Evolutionary conservation across 116 monocot species (phyloP).

Genomic region (Trichopus zeylanicus): DNA sequence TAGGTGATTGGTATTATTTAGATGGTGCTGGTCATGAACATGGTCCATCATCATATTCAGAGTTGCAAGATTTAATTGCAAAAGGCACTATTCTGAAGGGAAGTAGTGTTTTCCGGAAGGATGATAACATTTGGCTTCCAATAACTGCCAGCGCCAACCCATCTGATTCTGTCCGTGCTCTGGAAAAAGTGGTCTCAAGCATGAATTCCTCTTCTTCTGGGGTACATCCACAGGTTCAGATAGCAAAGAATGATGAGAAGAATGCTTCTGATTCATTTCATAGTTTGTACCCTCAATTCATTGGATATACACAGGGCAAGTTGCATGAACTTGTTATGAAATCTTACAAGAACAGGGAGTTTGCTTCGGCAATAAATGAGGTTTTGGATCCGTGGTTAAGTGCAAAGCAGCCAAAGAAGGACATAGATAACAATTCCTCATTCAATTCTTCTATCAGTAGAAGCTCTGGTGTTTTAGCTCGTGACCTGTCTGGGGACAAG

Average conservation of each 20-base stretch:
- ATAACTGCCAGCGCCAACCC: conserved; percentile 18
- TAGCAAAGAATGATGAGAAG: background rate
- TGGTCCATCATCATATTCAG: conserved; percentile 77
- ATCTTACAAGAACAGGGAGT: conserved; percentile 92
- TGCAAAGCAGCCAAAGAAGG: conserved; percentile 80
- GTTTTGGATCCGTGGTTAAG: conserved; percentile 97
- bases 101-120: conserved; percentile 81
- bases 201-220: conserved; percentile 13
- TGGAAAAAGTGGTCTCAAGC: conserved; percentile 12
- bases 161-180: conserved; percentile 8
- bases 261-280: conserved; percentile 44
- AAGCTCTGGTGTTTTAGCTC: conserved; percentile 39
- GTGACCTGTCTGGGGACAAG: conserved; percentile 42
- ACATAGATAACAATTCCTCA: conserved; percentile 57
- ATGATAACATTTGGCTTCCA: conserved; percentile 90
- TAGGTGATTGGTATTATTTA: conserved; percentile 89
- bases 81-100: conserved; percentile 54
- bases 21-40: conserved; percentile 90
- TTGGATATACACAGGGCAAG: conserved; percentile 85
- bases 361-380: conserved; percentile 88
- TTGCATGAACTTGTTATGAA: conserved; percentile 98
- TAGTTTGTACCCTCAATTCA: conserved; percentile 66
- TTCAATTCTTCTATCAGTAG: conserved; percentile 63
- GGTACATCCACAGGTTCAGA: background rate
- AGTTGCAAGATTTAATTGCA: conserved; percentile 56